Evolutionary conservation across 108 stramenopile species (phyloP), one percentile per base, ranked within the genome.

Genomic region (Conticribra weissflogii): DNA sequence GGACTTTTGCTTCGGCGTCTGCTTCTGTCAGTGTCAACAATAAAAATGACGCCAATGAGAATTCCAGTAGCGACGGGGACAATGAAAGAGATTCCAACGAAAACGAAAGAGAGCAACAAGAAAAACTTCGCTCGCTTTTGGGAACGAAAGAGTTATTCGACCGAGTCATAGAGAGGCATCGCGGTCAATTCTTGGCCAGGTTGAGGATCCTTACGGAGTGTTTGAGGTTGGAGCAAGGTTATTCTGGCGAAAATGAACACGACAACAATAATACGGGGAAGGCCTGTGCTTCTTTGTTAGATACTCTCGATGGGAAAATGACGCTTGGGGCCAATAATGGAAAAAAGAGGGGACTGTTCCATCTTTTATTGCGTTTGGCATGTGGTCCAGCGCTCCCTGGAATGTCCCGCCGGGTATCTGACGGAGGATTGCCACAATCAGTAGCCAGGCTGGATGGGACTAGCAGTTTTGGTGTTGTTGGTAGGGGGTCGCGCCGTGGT

Each of bases 161-260:
- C 7, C 68, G 65, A 31, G 66, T 68, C 9, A 15, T 83, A 0
- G 23, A 49, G 3, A 66, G 60, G 21, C 81, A 86, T 57, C 50
- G 68, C 24, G 53, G 54, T 15, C 82, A 83, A 47, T 86, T 82
- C 14, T 30, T 85, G 44, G 82, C 73, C 0, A 66, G 88, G 17
- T 24, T 86, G 21, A 41, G 77, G 7, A 59, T 86, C 17, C 23
- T 88, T 19, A 74, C 76, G 21, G 85, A 88, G 54, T 83, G 74
- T 44, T 52, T 88, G 7, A 76, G 85, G 5, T 53, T 88, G 34
- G 85, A 86, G 54, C 67, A 57, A 22, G 72, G 67, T 32, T 23
- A 31, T 44, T 30, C 41, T 53, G 27, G 22, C 12, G 5, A n/a
- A 22, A 57, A 9, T 15, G 19, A 55, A 5, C 25, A 33, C 25